phyloP scores from a whole-genome alignment of 148 eudicot genomes.

The Fagopyrum homotropicum region DNA sequence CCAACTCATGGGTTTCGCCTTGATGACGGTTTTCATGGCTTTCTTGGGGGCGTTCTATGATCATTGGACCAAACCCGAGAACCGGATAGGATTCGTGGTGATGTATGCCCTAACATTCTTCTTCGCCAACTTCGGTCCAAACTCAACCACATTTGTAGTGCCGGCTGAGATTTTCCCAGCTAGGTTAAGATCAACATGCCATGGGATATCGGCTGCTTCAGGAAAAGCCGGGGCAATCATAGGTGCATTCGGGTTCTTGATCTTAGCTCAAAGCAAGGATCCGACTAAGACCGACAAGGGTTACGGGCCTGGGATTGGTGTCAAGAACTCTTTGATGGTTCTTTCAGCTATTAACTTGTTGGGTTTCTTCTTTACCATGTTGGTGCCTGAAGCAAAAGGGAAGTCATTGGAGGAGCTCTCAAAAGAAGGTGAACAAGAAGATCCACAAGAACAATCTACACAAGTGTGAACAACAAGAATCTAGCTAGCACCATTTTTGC shows the following conservation, averaged over 20 bases:
- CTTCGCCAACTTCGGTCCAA: conserved; percentile 59
- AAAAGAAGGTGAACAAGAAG: background rate
- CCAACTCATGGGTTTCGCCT: conserved; percentile 41
- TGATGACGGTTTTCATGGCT: conserved; percentile 55
- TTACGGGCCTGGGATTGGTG: conserved; percentile 43
- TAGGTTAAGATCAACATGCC: conserved; percentile 50
- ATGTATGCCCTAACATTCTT: conserved; percentile 51
- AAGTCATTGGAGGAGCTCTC: conserved; percentile 5
- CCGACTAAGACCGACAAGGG: conserved; percentile 38
- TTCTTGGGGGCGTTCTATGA: conserved; percentile 38
- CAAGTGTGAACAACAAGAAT: no score
- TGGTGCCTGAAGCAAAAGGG: conserved; percentile 49
- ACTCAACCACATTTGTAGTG: conserved; percentile 55
- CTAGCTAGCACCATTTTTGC: no score
- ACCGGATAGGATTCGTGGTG: conserved; percentile 44
- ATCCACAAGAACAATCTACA: no score
- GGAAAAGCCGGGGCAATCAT: conserved; percentile 56
- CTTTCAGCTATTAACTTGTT: conserved; percentile 30
- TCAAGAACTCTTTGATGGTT: conserved; percentile 31
- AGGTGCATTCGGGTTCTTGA: conserved; percentile 53
- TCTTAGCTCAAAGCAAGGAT: conserved; percentile 34
- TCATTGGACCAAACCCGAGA: conserved; percentile 41
- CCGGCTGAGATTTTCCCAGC: conserved; percentile 72
- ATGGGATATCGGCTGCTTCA: conserved; percentile 52
- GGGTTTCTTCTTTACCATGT: conserved; percentile 36